phyloP scores from a whole-genome alignment of 306 rosid genomes.

The Dryas alaskensis region DNA sequence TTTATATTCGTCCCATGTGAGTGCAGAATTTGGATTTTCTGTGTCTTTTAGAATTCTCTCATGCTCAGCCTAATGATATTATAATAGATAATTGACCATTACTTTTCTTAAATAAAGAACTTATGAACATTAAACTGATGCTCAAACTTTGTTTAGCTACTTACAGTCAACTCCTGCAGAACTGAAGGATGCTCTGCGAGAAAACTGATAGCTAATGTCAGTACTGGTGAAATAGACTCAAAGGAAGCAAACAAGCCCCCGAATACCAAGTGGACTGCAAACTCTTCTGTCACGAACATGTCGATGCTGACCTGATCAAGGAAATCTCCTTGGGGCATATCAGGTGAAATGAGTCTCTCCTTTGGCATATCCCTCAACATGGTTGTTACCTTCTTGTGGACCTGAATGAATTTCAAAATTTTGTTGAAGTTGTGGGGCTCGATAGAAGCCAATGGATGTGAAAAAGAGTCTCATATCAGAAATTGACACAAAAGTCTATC shows the following conservation, averaged over 20 bases:
- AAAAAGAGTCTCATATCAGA: too few species aligned
- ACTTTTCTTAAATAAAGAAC: background rate
- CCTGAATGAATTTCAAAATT: background rate
- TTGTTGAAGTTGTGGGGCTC: too few species aligned
- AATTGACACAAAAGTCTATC: too few species aligned
- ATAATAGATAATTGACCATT: background rate
- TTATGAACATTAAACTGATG: background rate
- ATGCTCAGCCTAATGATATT: slow-evolving; percentile 35
- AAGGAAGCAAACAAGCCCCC: slow-evolving; percentile 31
- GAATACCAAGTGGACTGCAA: slow-evolving; percentile 16
- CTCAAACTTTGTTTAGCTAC: background rate
- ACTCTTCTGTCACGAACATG: slow-evolving; percentile 34
- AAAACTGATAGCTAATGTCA: slow-evolving; percentile 28
- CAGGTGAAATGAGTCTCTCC: slow-evolving; percentile 27
- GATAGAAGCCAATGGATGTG: too few species aligned
- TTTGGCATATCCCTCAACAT: slow-evolving; percentile 25
- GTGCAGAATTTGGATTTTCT: slow-evolving; percentile 23
- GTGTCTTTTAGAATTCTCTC: slow-evolving; percentile 32
- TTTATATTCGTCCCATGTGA: slow-evolving; percentile 44
- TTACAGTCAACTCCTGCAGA: slow-evolving; percentile 24
- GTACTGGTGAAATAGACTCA: slow-evolving; percentile 25
- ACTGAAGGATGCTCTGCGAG: slow-evolving; percentile 35
- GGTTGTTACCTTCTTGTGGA: slow-evolving; percentile 23
- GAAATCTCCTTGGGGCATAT: slow-evolving; percentile 26
- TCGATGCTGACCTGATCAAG: slow-evolving; percentile 32